phyloP scores from a whole-genome alignment of 208 protist species.

The Borovskyia barvae region DNA sequence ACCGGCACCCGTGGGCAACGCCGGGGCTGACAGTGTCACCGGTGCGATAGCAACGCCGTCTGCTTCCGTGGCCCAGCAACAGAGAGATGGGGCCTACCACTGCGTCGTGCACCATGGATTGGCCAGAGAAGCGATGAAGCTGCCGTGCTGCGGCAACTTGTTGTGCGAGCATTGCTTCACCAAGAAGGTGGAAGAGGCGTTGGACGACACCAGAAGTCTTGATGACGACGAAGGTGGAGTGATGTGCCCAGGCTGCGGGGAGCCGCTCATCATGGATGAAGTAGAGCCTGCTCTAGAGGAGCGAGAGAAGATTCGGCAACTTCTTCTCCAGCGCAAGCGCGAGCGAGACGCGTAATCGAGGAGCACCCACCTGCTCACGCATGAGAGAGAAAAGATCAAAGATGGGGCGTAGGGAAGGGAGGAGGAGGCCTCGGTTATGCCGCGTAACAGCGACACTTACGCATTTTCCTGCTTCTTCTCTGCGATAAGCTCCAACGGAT shows the following conservation, averaged over 20 bases:
- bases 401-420: too few relatives aligned
- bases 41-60: too few relatives aligned
- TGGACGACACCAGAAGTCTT: slow-evolving; percentile 26
- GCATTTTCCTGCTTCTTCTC: too few relatives aligned
- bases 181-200: slow-evolving; percentile 46
- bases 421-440: too few relatives aligned
- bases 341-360: slow-evolving; percentile 6
- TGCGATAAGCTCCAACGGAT: too few relatives aligned
- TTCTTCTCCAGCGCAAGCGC: slow-evolving; percentile 19
- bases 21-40: too few relatives aligned
- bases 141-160: slow-evolving; percentile 62
- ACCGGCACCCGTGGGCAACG: neutral
- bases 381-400: too few relatives aligned
- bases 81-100: neutral
- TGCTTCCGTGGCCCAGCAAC: neutral
- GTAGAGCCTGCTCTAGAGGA: slow-evolving; percentile 53
- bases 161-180: slow-evolving; percentile 73
- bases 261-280: slow-evolving; percentile 71
- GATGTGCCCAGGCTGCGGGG: slow-evolving; percentile 65
- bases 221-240: slow-evolving; percentile 32
- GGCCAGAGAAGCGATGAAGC: slow-evolving; percentile 63
- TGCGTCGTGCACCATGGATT: slow-evolving; percentile 59
- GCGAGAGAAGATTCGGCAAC: slow-evolving; percentile 46
- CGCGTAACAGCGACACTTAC: too few relatives aligned
- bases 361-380: too few relatives aligned